Evolutionary conservation across 768 basidiomycete genomes (phyloP).

Genomic region (Dioszegia hungarica): DNA sequence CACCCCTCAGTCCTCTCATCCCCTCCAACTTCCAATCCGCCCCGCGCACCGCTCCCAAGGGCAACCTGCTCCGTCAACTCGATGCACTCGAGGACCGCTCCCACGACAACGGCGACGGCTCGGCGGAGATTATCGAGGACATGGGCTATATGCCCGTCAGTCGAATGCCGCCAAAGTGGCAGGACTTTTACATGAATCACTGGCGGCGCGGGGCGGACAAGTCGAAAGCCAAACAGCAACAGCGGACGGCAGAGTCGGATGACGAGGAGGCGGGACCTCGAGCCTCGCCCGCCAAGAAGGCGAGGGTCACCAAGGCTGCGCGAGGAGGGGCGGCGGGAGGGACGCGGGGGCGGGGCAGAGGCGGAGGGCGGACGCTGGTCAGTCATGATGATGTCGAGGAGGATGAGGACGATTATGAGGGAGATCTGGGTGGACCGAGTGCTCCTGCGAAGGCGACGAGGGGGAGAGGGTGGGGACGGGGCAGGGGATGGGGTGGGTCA

Average conservation of each 20-base stretch:
- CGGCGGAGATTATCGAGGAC: background rate
- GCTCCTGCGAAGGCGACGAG: background rate
- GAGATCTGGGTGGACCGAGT: constrained; percentile 4
- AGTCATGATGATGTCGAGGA: constrained; percentile 2
- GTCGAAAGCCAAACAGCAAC: background rate
- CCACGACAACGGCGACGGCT: background rate
- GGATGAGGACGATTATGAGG: background rate
- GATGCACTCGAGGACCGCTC: background rate
- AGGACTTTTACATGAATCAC: constrained; percentile 36
- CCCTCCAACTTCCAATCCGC: background rate
- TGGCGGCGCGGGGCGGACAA: constrained; percentile 33
- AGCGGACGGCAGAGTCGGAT: background rate
- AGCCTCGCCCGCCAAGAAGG: background rate
- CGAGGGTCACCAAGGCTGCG: background rate
- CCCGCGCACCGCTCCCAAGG: background rate
- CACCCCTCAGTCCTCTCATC: background rate
- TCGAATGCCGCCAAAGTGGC: constrained; percentile 7
- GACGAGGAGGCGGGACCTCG: background rate
- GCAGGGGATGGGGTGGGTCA: background rate
- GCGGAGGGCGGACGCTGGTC: background rate
- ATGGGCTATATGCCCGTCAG: constrained; percentile 1
- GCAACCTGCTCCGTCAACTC: background rate
- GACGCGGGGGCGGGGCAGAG: background rate
- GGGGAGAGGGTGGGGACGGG: background rate
- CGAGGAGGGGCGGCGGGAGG: background rate